Evolutionary conservation across 176 grass and related monocot species (phyloP), one percentile per base, ranked within the genome.

Genomic region (Raddia distichophylla): DNA sequence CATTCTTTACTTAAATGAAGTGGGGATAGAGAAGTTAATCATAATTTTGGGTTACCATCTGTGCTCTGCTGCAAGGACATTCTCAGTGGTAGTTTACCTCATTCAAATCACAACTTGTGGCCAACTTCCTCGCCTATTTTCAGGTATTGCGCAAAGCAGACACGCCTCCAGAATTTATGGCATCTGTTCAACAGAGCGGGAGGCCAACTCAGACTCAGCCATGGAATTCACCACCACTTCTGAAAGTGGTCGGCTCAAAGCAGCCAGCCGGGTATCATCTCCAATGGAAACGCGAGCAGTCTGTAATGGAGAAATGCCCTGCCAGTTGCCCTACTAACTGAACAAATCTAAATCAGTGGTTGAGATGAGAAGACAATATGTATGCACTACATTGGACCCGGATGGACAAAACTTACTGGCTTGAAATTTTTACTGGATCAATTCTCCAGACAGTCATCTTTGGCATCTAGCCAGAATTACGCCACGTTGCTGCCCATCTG

Each of bases 211-310:
- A 82, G 53, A 71, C 70, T 35, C 44, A 82, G 53, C 35, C 76
- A 78, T 76, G 80, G 87, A 80, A 72, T 55, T 51, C 76, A 4
- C 48, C 69, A 51, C 33, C 60, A 10, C 27, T 71, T 33, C 65
- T 71, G 60, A 87, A 88, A 92, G 49, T 45, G 18, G 83, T 18
- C 7, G 33, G 19, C 49, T 69, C 85, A 74, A 88, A 65, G 66
- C 64, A 75, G 80, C 14, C 52, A 27, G 17, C 69, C 18, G 64
- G 65, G 33, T 64, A 86, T 82, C 92, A 89, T 69, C 88, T 92
- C 53, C 92, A 92, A 71, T 97, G 94, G 94, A 94, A 81, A 77
- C 87, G 94, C 10, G 92, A 97, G 3, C 75, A 90, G n/a, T 83
- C 78, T 75, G 82, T 53, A 32, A 18, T 87, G 61, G 73, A 79